phyloP scores from a whole-genome alignment of 306 rosid genomes.

The Citrullus mucosospermus region DNA sequence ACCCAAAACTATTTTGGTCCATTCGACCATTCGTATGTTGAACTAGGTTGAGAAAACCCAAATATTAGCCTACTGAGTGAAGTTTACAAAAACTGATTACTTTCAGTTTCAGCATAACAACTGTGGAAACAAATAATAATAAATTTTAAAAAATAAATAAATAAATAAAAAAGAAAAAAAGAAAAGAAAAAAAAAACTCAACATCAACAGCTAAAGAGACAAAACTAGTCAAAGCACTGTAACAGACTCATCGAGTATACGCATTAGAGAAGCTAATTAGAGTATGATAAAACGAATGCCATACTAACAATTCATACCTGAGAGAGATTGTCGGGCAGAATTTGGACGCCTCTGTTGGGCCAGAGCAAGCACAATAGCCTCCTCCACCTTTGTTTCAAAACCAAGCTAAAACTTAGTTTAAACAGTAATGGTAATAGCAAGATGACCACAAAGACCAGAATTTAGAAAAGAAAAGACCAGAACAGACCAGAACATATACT shows the following conservation, averaged over 20 bases:
- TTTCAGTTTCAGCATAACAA: no score
- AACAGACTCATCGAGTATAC: not conserved
- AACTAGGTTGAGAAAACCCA: no score
- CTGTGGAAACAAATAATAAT: no score
- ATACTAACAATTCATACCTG: constrained; percentile 32
- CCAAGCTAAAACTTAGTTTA: constrained; percentile 6
- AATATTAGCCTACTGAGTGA: no score
- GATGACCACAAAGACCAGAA: not conserved
- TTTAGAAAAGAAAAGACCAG: constrained; percentile 6
- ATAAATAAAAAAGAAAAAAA: no score
- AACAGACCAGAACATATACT: not conserved
- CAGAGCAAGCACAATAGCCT: constrained; percentile 71
- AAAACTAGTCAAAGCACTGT: not conserved
- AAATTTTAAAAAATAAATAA: no score
- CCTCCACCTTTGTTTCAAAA: constrained; percentile 54
- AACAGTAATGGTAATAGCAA: not conserved
- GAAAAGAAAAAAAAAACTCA: not conserved
- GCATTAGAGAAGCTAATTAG: constrained; percentile 2
- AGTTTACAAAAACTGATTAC: not conserved
- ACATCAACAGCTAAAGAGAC: not conserved
- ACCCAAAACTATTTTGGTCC: no score
- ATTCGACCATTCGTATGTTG: no score
- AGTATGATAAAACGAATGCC: not conserved
- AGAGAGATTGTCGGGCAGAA: constrained; percentile 52
- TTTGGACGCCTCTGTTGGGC: constrained; percentile 78